Base-by-base conservation (phyloP, 2,329 filamentous ascomycete species). In the Coccinonectria pachysandricola region DNA sequence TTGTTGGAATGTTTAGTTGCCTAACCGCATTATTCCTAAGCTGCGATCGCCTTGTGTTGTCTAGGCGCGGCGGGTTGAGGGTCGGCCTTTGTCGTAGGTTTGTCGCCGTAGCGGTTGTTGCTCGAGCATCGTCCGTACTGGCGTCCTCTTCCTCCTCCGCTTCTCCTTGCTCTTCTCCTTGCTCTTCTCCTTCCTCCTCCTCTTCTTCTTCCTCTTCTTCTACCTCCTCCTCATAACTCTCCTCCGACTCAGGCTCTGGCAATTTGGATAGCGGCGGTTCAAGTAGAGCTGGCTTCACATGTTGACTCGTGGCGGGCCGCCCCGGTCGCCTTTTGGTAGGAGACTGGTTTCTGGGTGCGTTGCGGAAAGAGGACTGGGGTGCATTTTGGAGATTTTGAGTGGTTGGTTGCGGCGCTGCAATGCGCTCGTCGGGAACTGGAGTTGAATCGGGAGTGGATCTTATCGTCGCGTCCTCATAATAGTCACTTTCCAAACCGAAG, bases 401-500 rank as follows among this genome's bases (percentile, higher is more conserved):
- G 3, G 7, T 19, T 21, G 20, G 8, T 17, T 19, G 35, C 11
- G 26, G 16, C 5, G 19, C 14, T 9, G 13, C 10, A 24, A 26
- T 22, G 14, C 20, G 35, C 6, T 19, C 17, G 15, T 26, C 31
- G 6, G 25, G 20, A 4, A 15, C 30, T 12, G 30, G 35, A 9
- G 27, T 27, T 9, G 15, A 26, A 10, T 29, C 35, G 19, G 48
- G 42, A 4, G 49, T 43, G 21, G 49, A 50, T 25, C 30, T 43
- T 45, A 59, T 56, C 31, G 48, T 51, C n/a, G 55, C 55, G 35
- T 56, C 47, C 15, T 45, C 50, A 30, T 48, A 59, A 22, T 42
- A 49, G 24, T 55, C 51, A 26, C 46, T 54, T 32, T 59, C 55
- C 15, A 53, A 42, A 3, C 28, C 43, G 37, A 59, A 59, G 26